Evolutionary conservation across 768 basidiomycete species (phyloP).

Genomic region (Boletus subparvulus): DNA sequence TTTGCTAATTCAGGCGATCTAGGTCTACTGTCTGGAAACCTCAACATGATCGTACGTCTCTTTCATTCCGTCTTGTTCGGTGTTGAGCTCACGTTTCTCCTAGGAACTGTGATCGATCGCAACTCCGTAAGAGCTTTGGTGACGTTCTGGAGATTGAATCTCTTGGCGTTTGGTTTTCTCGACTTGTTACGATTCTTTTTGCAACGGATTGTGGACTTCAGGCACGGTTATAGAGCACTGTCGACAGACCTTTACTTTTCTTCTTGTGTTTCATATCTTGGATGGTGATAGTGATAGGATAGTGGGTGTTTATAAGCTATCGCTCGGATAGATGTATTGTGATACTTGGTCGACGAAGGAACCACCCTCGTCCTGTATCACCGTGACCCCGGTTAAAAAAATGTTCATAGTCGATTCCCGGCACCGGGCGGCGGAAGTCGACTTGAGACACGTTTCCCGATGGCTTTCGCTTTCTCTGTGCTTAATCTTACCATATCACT

Average conservation of each 20-base stretch:
- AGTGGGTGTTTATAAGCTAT: neutral
- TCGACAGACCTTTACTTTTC: neutral
- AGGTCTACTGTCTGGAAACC: constrained; percentile 72
- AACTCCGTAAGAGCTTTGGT: neutral
- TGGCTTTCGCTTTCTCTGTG: too few species aligned
- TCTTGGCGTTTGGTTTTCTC: constrained; percentile 7
- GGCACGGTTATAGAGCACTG: constrained; percentile 16
- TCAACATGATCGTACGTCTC: constrained; percentile 64
- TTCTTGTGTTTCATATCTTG: neutral
- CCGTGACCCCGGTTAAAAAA: too few species aligned
- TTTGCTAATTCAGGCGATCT: constrained; percentile 13
- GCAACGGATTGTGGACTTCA: constrained; percentile 22
- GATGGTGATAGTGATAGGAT: constrained; percentile 6
- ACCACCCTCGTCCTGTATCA: neutral
- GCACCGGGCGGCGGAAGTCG: too few species aligned
- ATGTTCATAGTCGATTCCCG: too few species aligned
- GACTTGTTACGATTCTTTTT: neutral
- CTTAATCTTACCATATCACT: too few species aligned
- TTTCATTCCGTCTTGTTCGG: neutral
- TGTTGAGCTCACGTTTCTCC: neutral
- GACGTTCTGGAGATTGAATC: constrained; percentile 2
- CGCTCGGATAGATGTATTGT: neutral
- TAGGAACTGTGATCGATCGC: constrained; percentile 33
- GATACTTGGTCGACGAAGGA: neutral
- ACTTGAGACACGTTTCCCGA: too few species aligned